These are phyloP conservation scores for Zea mays DNA, from an alignment of 176 grass and related monocot genomes.

Conservation along the genomic window DNA sequence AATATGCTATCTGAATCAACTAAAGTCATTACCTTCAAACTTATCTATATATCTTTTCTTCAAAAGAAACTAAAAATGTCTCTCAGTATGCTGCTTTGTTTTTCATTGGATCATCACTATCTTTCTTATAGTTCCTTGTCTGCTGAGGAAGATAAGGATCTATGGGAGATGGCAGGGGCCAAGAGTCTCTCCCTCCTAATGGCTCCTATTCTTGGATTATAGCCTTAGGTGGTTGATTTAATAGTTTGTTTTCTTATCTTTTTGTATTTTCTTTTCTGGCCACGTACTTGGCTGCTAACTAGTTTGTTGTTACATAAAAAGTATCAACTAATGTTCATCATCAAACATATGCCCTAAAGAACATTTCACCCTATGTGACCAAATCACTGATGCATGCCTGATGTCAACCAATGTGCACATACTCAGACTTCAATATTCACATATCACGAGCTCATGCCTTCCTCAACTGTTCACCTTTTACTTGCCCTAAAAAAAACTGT, in stretches of 20 bases:
- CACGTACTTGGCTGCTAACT: not conserved
- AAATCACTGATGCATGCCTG: not conserved
- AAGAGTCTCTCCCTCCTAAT: too few species aligned
- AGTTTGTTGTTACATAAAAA: constrained; percentile 2
- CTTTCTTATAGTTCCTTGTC: constrained; percentile 9
- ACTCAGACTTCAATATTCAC: constrained; percentile 1
- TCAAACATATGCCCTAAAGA: not conserved
- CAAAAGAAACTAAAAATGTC: not conserved
- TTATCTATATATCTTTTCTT: not conserved
- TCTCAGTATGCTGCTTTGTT: not conserved
- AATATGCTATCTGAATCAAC: not conserved
- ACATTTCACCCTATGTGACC: not conserved
- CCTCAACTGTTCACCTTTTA: not conserved
- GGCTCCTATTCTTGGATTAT: too few species aligned
- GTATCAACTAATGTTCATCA: not conserved
- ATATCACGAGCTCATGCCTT: not conserved
- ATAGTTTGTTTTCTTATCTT: too few species aligned
- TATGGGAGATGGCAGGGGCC: too few species aligned
- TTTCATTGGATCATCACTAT: constrained; percentile 14
- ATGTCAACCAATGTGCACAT: constrained; percentile 6
- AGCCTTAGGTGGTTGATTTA: too few species aligned
- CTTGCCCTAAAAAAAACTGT: not conserved
- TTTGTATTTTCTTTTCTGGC: too few species aligned
- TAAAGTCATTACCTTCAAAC: not conserved
- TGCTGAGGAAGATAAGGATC: not conserved